Evolutionary conservation across 108 stramenopile genomes (phyloP), one percentile per base, ranked within the genome.

Genomic region (Nitzschia sp.): DNA sequence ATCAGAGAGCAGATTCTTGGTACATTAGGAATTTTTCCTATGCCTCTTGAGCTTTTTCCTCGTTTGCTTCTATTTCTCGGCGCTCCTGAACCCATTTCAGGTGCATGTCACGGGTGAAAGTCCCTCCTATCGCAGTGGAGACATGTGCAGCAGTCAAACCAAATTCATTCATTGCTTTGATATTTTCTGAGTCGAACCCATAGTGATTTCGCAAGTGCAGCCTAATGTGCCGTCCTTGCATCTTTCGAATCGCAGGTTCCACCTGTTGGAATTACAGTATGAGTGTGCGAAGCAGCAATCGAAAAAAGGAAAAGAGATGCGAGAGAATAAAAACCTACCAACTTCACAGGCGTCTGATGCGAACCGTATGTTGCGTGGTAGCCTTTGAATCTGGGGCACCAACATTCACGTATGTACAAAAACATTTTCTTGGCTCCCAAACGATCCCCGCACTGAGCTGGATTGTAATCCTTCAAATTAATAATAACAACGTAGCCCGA

Each of bases 161-260:
- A 29, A 58, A 58, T 58, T 58, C 4, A 3, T 58, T 33, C 56
- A 58, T 32, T 3, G 30, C 31, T 13, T 28, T 4, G 15, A 58
- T 32, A 29, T 58, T 58, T 8, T 28, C 56, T 4, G 28, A 29
- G n/a, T 58, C 30, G 28, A 13, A 32, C 9, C 56, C 56, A 58
- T 58, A 58, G n/a, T 58, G 56, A 33, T 58, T 29, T 25, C 28
- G 30, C 31, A 58, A 33, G 21, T 58, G 56, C 26, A 58, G n/a
- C 4, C 56, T 24, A 58, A 58, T 58, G 21, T 58, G 30, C 6
- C 56, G 56, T 5, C 56, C 56, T 58, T 58, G 56, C 56, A 58
- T 58, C 28, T 58, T 11, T 18, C 56, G 56, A 29, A 58, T 58
- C 11, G 28, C 30, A 3, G 56, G 56, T n/a, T 58, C 56, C 3